Conservation (phyloP, 306 rosid species). For the Dryas octopetala region DNA sequence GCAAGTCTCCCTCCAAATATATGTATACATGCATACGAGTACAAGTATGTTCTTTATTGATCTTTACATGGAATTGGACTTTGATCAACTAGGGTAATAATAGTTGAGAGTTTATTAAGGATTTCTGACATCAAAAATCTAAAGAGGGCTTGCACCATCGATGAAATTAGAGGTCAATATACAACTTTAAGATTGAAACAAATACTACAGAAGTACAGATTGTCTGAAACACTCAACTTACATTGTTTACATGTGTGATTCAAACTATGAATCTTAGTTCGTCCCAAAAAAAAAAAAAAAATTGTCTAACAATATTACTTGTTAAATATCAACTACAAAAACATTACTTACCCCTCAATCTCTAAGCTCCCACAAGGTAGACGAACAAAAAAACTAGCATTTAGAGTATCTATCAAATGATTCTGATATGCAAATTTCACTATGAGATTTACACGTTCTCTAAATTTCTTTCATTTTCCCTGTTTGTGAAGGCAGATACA, state of each 20-base stretch:
- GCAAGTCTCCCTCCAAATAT: constrained; percentile 34
- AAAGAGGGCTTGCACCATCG: neutral
- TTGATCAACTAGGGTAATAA: constrained; percentile 28
- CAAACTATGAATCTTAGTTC: no score
- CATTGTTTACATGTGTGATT: no score
- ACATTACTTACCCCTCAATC: no score
- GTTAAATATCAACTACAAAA: no score
- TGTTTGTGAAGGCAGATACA: constrained; percentile 59
- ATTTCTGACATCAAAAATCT: constrained; percentile 12
- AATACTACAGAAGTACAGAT: neutral
- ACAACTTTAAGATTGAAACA: neutral
- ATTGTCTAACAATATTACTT: no score
- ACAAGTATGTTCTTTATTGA: neutral
- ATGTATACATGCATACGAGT: no score
- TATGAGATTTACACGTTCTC: neutral
- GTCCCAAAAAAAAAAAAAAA: no score
- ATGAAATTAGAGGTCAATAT: constrained; percentile 61
- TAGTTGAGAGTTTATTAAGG: constrained; percentile 64
- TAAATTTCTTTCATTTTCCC: constrained; percentile 16
- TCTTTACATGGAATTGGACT: constrained; percentile 10
- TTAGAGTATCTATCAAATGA: no score
- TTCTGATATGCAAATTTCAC: neutral
- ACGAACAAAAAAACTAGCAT: no score
- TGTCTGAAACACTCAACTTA: no score
- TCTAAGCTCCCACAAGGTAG: no score